Base-by-base conservation (phyloP, 805 yeast species). In the Jamesozyma piceae region DNA sequence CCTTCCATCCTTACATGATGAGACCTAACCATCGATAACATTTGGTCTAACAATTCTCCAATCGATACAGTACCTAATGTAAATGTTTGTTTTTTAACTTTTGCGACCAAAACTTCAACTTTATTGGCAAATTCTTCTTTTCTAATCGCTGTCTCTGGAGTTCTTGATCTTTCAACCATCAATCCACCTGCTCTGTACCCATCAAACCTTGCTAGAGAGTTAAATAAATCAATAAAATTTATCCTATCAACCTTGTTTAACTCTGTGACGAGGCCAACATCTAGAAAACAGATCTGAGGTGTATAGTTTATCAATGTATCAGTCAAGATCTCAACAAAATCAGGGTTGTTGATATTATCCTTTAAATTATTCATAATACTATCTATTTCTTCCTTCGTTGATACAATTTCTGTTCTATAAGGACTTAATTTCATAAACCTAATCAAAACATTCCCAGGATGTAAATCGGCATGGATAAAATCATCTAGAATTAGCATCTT, bases 1-100 rank as follows among this genome's bases (percentile, higher is more conserved):
- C 95, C 94, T 58, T 92, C 99, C 95, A 92, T 84, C 57, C 96
- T 73, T 19, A 92, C 98, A 62, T 92, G 99, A 62, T 92, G 98
- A 10, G 71, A 68, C 47, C 97, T 70, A 17, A 92, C 97, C 97
- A 92, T 88, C 3, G 80, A 70, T 45, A 92, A 71, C 72, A 90
- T 89, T 55, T 79, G 82, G 51, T 87, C 92, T 44, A 92, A 68
- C 44, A 92, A 67, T 54, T 89, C 97, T 3, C 97, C 97, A 48
- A 92, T 85, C 30, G 90, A 83, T 13, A 92, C 81, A 37, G 87
- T 83, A 0, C 97, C 97, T 41, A 92, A 67, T 1, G 97, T 85
- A 57, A 92, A 92, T 0, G 98, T 92, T 43, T 95, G 71, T 56
- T 82, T 75, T 55, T 84, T 87, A 56, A 92, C 84, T 51, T 82